Percentiles rank a stretch among this genome's conserved stretches.
Evolutionary conservation across 768 basidiomycete species (phyloP).

Genomic region (Serpula lacrymans): DNA sequence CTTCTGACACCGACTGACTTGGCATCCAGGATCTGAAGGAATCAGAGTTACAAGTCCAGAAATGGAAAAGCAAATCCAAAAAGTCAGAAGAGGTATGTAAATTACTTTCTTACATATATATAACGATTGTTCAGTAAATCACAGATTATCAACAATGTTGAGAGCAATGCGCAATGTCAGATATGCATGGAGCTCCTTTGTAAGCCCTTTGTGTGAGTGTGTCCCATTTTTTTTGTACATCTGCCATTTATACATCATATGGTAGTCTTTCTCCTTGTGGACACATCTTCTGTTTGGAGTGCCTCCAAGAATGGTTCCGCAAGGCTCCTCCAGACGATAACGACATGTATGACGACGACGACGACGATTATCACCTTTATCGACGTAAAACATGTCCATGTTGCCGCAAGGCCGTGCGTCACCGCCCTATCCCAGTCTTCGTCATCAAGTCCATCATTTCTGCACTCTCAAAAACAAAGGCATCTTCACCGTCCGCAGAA

Average conservation of each 20-base stretch:
- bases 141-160: constrained; percentile 54
- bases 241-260: constrained; percentile 7
- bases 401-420: constrained; percentile 55
- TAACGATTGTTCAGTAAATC: not conserved
- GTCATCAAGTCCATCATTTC: constrained; percentile 58
- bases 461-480: constrained; percentile 45
- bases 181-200: constrained; percentile 71
- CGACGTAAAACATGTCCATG: constrained; percentile 72
- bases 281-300: constrained; percentile 69
- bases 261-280: constrained; percentile 70
- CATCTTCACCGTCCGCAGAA: constrained; percentile 12
- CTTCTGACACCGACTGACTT: constrained; percentile 1
- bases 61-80: constrained; percentile 42
- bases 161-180: constrained; percentile 64
- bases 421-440: constrained; percentile 66
- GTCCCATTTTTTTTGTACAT: not conserved
- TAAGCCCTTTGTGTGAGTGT: constrained; percentile 64
- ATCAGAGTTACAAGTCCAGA: constrained; percentile 41
- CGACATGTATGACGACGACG: constrained; percentile 41
- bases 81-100: constrained; percentile 56
- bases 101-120: not conserved
- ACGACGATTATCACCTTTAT: constrained; percentile 45
- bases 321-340: constrained; percentile 52
- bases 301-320: constrained; percentile 78
- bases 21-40: constrained; percentile 40